Evolutionary conservation across 2,329 filamentous ascomycete species (phyloP).

Genomic region (Beauveria brongniartii): DNA sequence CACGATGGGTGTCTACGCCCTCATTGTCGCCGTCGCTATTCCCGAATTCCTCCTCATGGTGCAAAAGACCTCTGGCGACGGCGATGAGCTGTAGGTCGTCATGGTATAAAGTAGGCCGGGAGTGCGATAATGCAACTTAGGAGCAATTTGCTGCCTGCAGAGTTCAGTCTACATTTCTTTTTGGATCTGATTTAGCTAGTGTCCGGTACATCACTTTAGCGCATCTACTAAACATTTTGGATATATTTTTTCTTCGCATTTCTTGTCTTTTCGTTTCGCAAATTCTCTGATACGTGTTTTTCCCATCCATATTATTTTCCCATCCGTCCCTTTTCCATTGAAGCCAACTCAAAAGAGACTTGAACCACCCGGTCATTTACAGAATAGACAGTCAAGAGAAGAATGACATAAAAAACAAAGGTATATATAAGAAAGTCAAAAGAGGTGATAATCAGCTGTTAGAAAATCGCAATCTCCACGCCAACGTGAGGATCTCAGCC

Average conservation of each 20-base stretch:
- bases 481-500: background rate
- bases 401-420: background rate
- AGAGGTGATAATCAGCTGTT: background rate
- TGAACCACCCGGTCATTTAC: background rate
- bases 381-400: background rate
- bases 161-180: background rate
- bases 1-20: constrained; percentile 35
- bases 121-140: background rate
- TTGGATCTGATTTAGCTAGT: background rate
- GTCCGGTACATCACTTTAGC: background rate
- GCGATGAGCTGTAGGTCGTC: constrained; percentile 3
- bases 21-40: constrained; percentile 39
- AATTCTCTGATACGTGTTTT: background rate
- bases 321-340: background rate
- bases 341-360: background rate
- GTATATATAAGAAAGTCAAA: constrained; percentile 2
- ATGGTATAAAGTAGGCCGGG: background rate
- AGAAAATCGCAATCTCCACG: constrained; percentile 2
- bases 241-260: background rate
- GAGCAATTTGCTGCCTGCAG: background rate
- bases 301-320: background rate
- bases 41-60: constrained; percentile 41
- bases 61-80: constrained; percentile 13
- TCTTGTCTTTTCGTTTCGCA: background rate
- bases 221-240: background rate